phyloP scores from a whole-genome alignment of 208 protist species.

The Leishmania martiniquensis region DNA sequence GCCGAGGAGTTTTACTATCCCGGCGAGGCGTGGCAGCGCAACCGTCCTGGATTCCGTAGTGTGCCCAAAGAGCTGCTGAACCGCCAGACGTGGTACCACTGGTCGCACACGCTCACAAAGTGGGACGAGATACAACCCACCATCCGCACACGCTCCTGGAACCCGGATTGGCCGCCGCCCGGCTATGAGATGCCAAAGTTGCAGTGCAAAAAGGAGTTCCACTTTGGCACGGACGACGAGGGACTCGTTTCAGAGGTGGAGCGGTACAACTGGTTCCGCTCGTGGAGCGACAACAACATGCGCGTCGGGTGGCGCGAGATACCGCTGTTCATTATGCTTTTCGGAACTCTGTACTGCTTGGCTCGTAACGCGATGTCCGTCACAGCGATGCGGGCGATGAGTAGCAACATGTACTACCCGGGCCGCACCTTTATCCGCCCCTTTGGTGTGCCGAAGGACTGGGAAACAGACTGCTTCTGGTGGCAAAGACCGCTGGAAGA shows the following conservation, averaged over 20 bases:
- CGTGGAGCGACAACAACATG: slow-evolving; percentile 87
- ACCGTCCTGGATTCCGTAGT: slow-evolving; percentile 85
- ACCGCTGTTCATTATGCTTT: slow-evolving; percentile 70
- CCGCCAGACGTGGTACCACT: slow-evolving; percentile 90
- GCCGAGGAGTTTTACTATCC: slow-evolving; percentile 91
- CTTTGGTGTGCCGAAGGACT: slow-evolving; percentile 80
- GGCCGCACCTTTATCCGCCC: slow-evolving; percentile 70
- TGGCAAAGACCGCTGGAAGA: slow-evolving; percentile 89
- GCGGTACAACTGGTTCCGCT: slow-evolving; percentile 88
- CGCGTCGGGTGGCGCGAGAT: slow-evolving; percentile 81
- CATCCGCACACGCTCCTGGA: slow-evolving; percentile 85
- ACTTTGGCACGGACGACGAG: slow-evolving; percentile 83
- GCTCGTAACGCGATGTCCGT: slow-evolving; percentile 67
- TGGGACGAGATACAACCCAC: slow-evolving; percentile 89
- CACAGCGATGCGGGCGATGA: slow-evolving; percentile 64
- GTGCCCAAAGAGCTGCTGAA: slow-evolving; percentile 90
- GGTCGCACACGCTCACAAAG: slow-evolving; percentile 83
- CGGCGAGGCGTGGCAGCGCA: slow-evolving; percentile 84
- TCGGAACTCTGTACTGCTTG: slow-evolving; percentile 56
- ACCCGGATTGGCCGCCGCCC: slow-evolving; percentile 87
- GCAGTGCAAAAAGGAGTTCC: slow-evolving; percentile 87
- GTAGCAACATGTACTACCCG: slow-evolving; percentile 87
- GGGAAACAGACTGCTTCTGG: slow-evolving; percentile 76
- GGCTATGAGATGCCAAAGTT: slow-evolving; percentile 86
- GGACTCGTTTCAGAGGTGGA: slow-evolving; percentile 84